phyloP scores from a whole-genome alignment of 352 stramenopile species.

The Pythium phragmiticola region DNA sequence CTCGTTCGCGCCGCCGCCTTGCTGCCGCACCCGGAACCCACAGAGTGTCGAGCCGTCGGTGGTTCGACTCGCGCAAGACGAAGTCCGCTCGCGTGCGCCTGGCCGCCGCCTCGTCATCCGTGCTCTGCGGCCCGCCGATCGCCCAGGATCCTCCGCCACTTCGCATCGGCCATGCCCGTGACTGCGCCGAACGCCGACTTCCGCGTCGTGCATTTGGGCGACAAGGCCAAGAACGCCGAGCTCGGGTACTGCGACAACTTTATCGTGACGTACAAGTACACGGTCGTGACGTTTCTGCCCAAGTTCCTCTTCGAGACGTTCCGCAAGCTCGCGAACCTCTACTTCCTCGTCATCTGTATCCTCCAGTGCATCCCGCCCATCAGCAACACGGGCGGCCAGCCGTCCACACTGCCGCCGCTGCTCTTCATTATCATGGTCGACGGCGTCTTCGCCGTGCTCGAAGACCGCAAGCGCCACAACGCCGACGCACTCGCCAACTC shows the following conservation, averaged over 20 bases:
- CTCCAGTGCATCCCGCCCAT: conserved; percentile 87
- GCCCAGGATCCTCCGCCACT: not conserved
- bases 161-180: conserved; percentile 13
- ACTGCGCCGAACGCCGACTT: conserved; percentile 34
- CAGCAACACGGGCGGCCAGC: conserved; percentile 87
- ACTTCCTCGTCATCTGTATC: conserved; percentile 91
- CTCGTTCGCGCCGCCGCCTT: conserved; percentile 4
- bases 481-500: conserved; percentile 85
- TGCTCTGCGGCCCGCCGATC: conserved; percentile 5
- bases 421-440: conserved; percentile 91
- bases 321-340: conserved; percentile 91
- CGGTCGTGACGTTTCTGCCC: conserved; percentile 81
- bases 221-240: conserved; percentile 49
- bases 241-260: conserved; percentile 84
- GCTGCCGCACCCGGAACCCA: not conserved
- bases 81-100: conserved; percentile 8
- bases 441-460: conserved; percentile 82
- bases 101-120: not conserved
- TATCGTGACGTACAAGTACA: conserved; percentile 93
- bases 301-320: conserved; percentile 92
- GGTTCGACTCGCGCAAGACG: conserved; percentile 12
- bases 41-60: not conserved
- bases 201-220: conserved; percentile 62
- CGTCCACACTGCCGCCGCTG: conserved; percentile 86
- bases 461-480: conserved; percentile 86